Conservation (phyloP, 768 basidiomycete genomes). For the Hygrophorus pudorinus region DNA sequence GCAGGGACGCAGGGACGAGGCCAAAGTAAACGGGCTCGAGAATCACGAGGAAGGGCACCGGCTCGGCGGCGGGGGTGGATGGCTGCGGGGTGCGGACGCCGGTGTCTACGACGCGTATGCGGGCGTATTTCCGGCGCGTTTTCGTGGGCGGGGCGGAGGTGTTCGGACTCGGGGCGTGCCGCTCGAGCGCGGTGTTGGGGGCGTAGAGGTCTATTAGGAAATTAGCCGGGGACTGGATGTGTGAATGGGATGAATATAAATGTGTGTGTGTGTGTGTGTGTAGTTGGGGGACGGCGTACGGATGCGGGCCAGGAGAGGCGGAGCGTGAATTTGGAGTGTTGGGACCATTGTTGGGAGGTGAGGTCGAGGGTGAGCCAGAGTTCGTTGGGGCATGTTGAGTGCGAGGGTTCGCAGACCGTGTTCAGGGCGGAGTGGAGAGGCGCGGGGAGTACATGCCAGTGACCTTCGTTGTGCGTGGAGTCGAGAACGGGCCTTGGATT, state of each 20-base stretch:
- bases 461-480: conserved; percentile 21
- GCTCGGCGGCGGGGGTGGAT: no score
- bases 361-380: conserved; percentile 40
- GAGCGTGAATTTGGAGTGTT: conserved; percentile 37
- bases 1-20: conserved; percentile 45
- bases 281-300: conserved; percentile 23
- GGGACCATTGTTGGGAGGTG: conserved; percentile 28
- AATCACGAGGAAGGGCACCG: conserved; percentile 40
- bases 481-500: conserved; percentile 30
- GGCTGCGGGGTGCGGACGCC: conserved; percentile 44
- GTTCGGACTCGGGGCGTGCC: conserved; percentile 3
- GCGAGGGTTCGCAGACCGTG: conserved; percentile 21
- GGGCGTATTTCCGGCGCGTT: conserved; percentile 43
- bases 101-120: conserved; percentile 41
- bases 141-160: background rate
- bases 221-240: conserved; percentile 31
- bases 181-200: conserved; percentile 18
- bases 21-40: conserved; percentile 56
- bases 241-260: background rate
- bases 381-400: conserved; percentile 27
- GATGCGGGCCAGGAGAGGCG: conserved; percentile 48
- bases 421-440: conserved; percentile 26
- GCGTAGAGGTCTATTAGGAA: conserved; percentile 31
- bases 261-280: conserved; percentile 1
- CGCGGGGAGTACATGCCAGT: conserved; percentile 32